A percentile compares a stretch with the other conserved stretches of the same genome.
These are phyloP conservation scores for Phytophthora idaei DNA, from an alignment of 352 stramenopile species.

Conservation along the genomic window DNA sequence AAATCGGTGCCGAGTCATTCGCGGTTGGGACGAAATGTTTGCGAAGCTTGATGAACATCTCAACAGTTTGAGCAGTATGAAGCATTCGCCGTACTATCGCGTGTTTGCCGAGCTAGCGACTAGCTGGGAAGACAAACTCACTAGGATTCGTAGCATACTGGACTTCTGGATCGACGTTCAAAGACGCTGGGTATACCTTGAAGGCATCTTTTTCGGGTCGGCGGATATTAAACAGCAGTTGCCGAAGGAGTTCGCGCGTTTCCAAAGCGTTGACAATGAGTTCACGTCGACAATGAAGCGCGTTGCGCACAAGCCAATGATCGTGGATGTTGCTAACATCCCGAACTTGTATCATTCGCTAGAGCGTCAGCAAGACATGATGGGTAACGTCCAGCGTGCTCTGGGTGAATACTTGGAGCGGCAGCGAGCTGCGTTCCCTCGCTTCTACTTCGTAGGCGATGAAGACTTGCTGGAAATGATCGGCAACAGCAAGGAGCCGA, in stretches of 20 bases:
- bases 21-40: constrained; percentile 99
- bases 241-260: constrained; percentile 97
- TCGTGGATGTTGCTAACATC: constrained; percentile 94
- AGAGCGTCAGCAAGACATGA: constrained; percentile 96
- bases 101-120: constrained; percentile 98
- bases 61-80: constrained; percentile 98
- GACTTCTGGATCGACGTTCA: constrained; percentile 99
- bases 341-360: constrained; percentile 92
- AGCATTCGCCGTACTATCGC: constrained; percentile 98
- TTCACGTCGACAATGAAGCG: constrained; percentile 99
- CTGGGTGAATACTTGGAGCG: constrained; percentile 99
- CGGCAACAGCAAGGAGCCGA: constrained; percentile 98
- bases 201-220: constrained; percentile 99
- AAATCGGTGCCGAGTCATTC: constrained; percentile 97
- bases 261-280: constrained; percentile 98
- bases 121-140: constrained; percentile 98
- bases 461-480: constrained; percentile 99
- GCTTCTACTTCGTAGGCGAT: constrained; percentile 99
- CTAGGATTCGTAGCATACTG: constrained; percentile 95
- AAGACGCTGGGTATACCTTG: constrained; percentile 99
- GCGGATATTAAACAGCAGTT: constrained; percentile 99
- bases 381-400: constrained; percentile 99
- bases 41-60: constrained; percentile 99
- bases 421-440: constrained; percentile 94
- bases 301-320: constrained; percentile 96